Conservation (phyloP, 192 early-diverging fungal species). For the Coemansia sp. region DNA sequence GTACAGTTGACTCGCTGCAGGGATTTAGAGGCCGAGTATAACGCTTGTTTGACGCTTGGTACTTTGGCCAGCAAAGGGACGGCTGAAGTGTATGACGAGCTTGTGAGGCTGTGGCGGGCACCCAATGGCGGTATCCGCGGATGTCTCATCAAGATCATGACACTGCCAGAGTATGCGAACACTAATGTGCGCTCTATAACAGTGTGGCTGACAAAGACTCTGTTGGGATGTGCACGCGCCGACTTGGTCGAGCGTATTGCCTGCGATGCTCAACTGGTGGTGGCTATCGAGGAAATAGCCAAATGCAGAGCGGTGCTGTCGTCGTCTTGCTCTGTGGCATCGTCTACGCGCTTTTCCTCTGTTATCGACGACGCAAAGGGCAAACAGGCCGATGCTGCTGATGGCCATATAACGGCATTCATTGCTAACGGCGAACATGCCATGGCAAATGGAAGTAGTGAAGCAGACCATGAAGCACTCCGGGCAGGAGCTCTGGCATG, state of each 20-base stretch:
- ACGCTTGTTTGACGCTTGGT: slow-evolving; percentile 35
- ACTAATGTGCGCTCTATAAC: slow-evolving; percentile 32
- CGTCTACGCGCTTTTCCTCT: slow-evolving; percentile 1
- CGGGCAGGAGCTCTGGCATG: background rate
- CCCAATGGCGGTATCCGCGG: slow-evolving; percentile 28
- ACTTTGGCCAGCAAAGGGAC: slow-evolving; percentile 22
- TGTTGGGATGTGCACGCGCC: slow-evolving; percentile 20
- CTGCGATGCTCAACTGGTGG: slow-evolving; percentile 27
- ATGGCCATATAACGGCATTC: background rate
- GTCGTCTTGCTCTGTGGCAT: slow-evolving; percentile 9
- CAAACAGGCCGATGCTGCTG: background rate
- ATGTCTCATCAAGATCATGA: slow-evolving; percentile 17
- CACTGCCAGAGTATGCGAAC: slow-evolving; percentile 18
- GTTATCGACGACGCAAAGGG: background rate
- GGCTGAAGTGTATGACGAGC: slow-evolving; percentile 35
- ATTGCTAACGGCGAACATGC: background rate
- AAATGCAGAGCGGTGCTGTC: background rate
- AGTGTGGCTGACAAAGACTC: slow-evolving; percentile 34
- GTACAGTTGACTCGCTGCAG: slow-evolving; percentile 17
- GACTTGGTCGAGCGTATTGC: slow-evolving; percentile 23
- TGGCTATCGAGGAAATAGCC: slow-evolving; percentile 29
- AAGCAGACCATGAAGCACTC: background rate
- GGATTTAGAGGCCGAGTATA: slow-evolving; percentile 22
- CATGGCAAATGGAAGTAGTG: background rate
- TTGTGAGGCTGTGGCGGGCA: slow-evolving; percentile 35